These are phyloP conservation scores for Polyporus arcularius DNA, from an alignment of 768 basidiomycete genomes.

Conservation along the genomic window DNA sequence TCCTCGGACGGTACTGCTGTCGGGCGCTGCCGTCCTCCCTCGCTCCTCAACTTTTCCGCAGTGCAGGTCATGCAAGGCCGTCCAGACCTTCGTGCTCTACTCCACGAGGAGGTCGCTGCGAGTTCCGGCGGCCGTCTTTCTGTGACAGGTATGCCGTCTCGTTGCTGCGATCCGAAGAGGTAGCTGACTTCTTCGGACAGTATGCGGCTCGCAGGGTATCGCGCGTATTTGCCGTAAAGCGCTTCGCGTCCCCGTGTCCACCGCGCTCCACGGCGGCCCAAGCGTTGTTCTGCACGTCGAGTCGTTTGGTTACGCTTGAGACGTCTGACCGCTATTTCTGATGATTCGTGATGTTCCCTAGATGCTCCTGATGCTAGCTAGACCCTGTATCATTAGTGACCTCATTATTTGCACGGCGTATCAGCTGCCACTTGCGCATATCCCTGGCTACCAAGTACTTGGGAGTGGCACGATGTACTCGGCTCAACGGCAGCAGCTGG, in stretches of 20 bases:
- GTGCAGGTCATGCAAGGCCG: conserved; percentile 39
- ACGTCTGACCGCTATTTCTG: not conserved
- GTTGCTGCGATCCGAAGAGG: not conserved
- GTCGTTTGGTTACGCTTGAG: conserved; percentile 37
- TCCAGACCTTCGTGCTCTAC: conserved; percentile 41
- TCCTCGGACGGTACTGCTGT: not conserved
- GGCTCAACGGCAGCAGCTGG: no score
- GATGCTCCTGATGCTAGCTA: not conserved
- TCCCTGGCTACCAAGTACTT: no score
- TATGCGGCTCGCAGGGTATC: conserved; percentile 50
- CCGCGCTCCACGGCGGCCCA: conserved; percentile 44
- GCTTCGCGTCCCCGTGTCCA: conserved; percentile 38
- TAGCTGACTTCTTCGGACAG: conserved; percentile 28
- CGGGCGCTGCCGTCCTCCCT: conserved; percentile 20
- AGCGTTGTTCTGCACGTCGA: conserved; percentile 49
- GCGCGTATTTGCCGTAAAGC: conserved; percentile 40
- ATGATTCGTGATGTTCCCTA: not conserved
- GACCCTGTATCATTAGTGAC: conserved; percentile 8
- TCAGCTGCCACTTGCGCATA: no score
- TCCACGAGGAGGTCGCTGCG: conserved; percentile 38
- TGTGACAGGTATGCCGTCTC: conserved; percentile 45
- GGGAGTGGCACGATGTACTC: no score
- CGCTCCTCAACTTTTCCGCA: conserved; percentile 26
- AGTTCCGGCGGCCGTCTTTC: conserved; percentile 41
- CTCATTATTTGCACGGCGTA: not conserved